Percentiles rank a stretch among this genome's conserved stretches.
These are phyloP conservation scores for Vairimorpha ceranae DNA, from an alignment of 371 early-diverging fungal species.

Conservation along the genomic window DNA sequence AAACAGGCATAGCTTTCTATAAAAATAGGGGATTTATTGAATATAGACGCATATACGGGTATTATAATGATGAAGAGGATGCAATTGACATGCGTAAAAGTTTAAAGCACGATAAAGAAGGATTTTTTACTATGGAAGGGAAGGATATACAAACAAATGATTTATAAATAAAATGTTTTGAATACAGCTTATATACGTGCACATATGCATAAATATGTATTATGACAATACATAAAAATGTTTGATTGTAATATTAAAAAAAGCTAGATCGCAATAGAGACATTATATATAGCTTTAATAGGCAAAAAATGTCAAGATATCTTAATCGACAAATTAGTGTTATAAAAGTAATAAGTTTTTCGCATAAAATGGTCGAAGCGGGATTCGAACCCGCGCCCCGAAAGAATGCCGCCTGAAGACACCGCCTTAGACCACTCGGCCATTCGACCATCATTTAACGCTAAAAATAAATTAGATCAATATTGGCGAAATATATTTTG, in stretches of 20 bases:
- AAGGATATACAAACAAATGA: constrained; percentile 22
- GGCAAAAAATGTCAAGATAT: too few relatives aligned
- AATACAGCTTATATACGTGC: too few relatives aligned
- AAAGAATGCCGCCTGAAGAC: constrained; percentile 63
- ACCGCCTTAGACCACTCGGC: constrained; percentile 64
- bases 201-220: too few relatives aligned
- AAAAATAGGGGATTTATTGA: constrained; percentile 80
- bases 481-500: too few relatives aligned
- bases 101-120: constrained; percentile 19
- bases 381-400: constrained; percentile 64
- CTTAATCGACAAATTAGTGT: too few relatives aligned
- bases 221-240: too few relatives aligned
- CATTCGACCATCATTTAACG: too few relatives aligned
- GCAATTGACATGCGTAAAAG: constrained; percentile 62
- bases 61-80: constrained; percentile 68
- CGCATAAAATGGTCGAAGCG: constrained; percentile 60
- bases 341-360: too few relatives aligned
- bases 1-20: constrained; percentile 87
- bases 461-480: too few relatives aligned
- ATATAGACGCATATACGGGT: constrained; percentile 77
- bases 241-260: too few relatives aligned
- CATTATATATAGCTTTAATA: too few relatives aligned
- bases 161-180: constrained; percentile 4
- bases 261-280: too few relatives aligned
- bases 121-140: constrained; percentile 6